Percentiles rank a stretch among this genome's conserved stretches.
These are phyloP conservation scores for Syzygium syzygioides DNA, from an alignment of 441 rosid genomes.

Conservation along the genomic window DNA sequence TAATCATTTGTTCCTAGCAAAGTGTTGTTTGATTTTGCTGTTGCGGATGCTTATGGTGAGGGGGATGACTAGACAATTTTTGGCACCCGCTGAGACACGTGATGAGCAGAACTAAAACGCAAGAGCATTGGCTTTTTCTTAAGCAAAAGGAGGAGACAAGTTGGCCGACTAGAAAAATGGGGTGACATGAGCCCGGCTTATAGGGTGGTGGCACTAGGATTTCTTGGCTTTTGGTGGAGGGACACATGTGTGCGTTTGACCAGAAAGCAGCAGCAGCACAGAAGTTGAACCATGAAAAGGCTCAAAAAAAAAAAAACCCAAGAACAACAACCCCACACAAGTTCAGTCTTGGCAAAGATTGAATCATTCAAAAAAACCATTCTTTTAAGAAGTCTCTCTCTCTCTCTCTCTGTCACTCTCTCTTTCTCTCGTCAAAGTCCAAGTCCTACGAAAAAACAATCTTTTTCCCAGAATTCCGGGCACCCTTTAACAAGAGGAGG, in stretches of 20 bases:
- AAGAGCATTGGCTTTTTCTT: background rate
- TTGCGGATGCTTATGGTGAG: background rate
- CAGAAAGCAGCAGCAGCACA: slow-evolving; percentile 2
- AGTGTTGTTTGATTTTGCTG: background rate
- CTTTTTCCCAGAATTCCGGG: slow-evolving; percentile 40
- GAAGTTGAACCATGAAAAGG: background rate
- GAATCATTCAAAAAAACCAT: background rate
- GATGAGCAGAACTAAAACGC: background rate
- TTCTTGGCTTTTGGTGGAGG: background rate
- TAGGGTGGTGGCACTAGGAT: background rate
- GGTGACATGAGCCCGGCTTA: slow-evolving; percentile 7
- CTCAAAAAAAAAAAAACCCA: background rate
- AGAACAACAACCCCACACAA: background rate
- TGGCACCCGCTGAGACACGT: background rate
- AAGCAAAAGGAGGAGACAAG: background rate
- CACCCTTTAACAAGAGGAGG: slow-evolving; percentile 8
- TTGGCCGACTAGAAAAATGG: background rate
- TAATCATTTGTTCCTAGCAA: background rate
- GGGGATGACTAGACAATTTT: background rate
- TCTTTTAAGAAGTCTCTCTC: background rate
- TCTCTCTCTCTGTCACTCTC: background rate
- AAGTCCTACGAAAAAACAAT: slow-evolving; percentile 13
- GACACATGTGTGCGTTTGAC: slow-evolving; percentile 11
- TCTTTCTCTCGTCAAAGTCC: slow-evolving; percentile 42
- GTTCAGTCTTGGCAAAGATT: background rate